Conservation (phyloP, 441 rosid genomes). For the Gossypium gossypioides region DNA sequence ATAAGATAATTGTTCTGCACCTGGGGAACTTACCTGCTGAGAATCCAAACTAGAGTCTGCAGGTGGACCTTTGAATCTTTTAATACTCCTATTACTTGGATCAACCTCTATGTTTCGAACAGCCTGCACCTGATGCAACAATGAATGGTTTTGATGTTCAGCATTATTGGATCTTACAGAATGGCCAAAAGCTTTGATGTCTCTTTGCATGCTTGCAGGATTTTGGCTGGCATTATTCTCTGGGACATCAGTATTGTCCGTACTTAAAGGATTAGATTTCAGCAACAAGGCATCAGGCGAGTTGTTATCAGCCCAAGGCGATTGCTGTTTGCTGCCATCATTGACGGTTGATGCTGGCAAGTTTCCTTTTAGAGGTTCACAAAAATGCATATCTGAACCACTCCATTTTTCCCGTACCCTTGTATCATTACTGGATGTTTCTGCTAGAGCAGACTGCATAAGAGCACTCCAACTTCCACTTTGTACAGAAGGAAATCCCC, state of each 20-base stretch:
- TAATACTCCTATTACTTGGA: slow-evolving; percentile 35
- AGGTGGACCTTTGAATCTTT: slow-evolving; percentile 35
- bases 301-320: slow-evolving; percentile 29
- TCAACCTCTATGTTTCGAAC: slow-evolving; percentile 38
- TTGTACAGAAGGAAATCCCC: slow-evolving; percentile 57
- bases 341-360: slow-evolving; percentile 18
- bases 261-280: slow-evolving; percentile 21
- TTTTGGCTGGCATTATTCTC: slow-evolving; percentile 23
- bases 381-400: slow-evolving; percentile 28
- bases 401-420: slow-evolving; percentile 46
- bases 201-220: slow-evolving; percentile 31
- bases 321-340: slow-evolving; percentile 30
- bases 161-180: slow-evolving; percentile 34
- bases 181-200: slow-evolving; percentile 42
- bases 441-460: slow-evolving; percentile 86
- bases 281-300: slow-evolving; percentile 19
- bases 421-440: slow-evolving; percentile 40
- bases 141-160: slow-evolving; percentile 33
- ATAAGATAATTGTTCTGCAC: slow-evolving; percentile 22
- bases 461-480: slow-evolving; percentile 99
- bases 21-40: slow-evolving; percentile 20
- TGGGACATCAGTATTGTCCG: not conserved
- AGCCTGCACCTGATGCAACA: slow-evolving; percentile 38
- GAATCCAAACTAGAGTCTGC: slow-evolving; percentile 25
- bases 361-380: slow-evolving; percentile 30